Evolutionary conservation across 148 eudicot species (phyloP).

Genomic region (Arctostaphylos glauca): DNA sequence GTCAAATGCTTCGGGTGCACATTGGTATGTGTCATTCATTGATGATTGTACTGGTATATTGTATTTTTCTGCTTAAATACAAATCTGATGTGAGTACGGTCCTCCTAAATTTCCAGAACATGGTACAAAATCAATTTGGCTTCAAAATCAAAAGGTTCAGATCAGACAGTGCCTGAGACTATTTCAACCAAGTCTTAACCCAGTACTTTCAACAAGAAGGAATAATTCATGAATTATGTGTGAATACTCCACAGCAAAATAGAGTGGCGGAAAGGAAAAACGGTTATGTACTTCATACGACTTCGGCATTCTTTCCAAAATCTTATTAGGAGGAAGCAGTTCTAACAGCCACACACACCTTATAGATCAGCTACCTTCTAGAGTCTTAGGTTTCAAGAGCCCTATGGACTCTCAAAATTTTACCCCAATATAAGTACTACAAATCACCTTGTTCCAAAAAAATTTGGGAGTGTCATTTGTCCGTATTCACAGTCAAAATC

Average conservation of each 20-base stretch:
- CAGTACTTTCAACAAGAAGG: not conserved
- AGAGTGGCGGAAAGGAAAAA: too few relatives aligned
- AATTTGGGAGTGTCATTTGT: not conserved
- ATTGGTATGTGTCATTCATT: not conserved
- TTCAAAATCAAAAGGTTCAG: not conserved
- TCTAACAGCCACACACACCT: not conserved
- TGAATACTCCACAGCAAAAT: too few relatives aligned
- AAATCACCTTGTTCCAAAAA: not conserved
- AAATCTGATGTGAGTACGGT: too few relatives aligned
- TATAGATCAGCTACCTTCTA: not conserved
- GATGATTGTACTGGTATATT: not conserved
- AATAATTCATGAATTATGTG: not conserved
- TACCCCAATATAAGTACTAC: not conserved
- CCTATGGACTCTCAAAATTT: not conserved
- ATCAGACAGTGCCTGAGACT: not conserved
- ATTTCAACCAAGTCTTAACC: not conserved
- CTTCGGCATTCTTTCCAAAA: not conserved
- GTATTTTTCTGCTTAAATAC: not conserved
- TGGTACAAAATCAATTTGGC: not conserved
- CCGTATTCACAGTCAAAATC: not conserved
- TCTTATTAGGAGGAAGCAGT: not conserved
- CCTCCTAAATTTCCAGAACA: not conserved
- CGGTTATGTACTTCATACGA: not conserved
- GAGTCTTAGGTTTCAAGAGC: not conserved
- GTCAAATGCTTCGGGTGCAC: too few relatives aligned